Evolutionary conservation across 1,139 yeast genomes (phyloP), one percentile per base, ranked within the genome.

Genomic region (Geotrichum citri-aurantii): DNA sequence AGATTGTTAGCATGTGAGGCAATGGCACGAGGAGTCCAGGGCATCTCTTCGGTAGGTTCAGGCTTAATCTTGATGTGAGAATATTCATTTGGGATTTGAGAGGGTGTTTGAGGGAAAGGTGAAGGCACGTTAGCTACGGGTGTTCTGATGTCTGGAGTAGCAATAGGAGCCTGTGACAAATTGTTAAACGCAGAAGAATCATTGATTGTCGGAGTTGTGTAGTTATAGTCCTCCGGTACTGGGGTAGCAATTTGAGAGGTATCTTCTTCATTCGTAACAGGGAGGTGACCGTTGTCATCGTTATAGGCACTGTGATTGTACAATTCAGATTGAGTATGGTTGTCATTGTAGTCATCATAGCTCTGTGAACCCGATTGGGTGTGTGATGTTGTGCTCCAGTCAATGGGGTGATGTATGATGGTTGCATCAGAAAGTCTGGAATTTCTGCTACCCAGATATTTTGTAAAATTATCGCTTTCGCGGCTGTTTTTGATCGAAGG

Each of bases 341-440:
- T 46, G 17, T 46, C 48, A 46, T 46, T 24, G 27, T 46, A 46
- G 21, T 23, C 48, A 14, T 23, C 48, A 26, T 23, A 46, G n/a
- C 7, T 26, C 7, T 26, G 29, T 5, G 29, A 26, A 26, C 29
- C 29, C 19, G 48, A 23, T 26, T 46, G 48, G 29, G 29, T 46
- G 42, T 52, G 55, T 7, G 31, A 19, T 37, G 46, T 52, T 17
- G 46, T 52, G n/a, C 31, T 48, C 59, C 59, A 57, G 31, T 57
- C 59, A 23, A 57, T 48, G 17, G 59, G 59, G 48, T 57, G 56
- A 14, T 51, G 52, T 11, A 57, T 23, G 11, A 51, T 49, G 8
- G 59, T 57, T 4, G 56, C 56, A 46, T 53, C 57, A 7, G 56
- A 53, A 8, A 49, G 50, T 33, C 58, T 48, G 29, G 55, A 42